phyloP scores from a whole-genome alignment of 2,329 filamentous ascomycete species.

The Epichloe uncinata region DNA sequence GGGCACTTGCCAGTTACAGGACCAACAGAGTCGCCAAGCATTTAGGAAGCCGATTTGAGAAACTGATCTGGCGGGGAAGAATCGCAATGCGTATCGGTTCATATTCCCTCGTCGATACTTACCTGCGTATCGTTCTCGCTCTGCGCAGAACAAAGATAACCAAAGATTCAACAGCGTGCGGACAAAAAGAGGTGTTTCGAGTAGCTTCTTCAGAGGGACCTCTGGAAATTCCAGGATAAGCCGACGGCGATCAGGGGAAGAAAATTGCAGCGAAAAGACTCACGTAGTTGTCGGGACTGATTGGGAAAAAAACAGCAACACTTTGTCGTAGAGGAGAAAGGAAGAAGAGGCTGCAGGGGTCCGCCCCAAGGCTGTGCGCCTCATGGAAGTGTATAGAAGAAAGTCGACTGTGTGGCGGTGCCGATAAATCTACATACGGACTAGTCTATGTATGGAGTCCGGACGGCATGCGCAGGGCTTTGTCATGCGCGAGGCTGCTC shows the following conservation, averaged over 20 bases:
- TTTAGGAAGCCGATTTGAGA: neutral
- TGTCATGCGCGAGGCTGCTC: neutral
- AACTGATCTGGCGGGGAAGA: neutral
- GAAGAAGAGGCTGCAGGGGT: conserved; percentile 16
- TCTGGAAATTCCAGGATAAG: neutral
- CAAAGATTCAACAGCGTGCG: neutral
- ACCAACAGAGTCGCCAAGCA: neutral
- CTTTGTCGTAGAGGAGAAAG: conserved; percentile 5
- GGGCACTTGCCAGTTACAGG: neutral
- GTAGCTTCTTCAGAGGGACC: neutral
- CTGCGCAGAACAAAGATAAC: neutral
- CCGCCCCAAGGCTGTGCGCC: conserved; percentile 19
- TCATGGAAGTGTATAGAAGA: conserved; percentile 31
- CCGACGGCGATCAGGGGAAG: neutral
- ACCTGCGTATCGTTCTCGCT: neutral
- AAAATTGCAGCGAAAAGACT: conserved; percentile 1
- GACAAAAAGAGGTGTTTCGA: neutral
- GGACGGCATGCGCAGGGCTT: neutral
- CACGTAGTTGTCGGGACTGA: neutral
- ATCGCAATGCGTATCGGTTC: neutral
- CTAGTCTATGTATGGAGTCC: neutral
- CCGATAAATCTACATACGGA: conserved; percentile 4
- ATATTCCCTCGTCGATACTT: neutral
- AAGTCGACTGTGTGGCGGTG: conserved; percentile 27
- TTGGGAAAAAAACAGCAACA: neutral